phyloP scores from a whole-genome alignment of 2,329 filamentous ascomycete species.

The Ilyonectria robusta region DNA sequence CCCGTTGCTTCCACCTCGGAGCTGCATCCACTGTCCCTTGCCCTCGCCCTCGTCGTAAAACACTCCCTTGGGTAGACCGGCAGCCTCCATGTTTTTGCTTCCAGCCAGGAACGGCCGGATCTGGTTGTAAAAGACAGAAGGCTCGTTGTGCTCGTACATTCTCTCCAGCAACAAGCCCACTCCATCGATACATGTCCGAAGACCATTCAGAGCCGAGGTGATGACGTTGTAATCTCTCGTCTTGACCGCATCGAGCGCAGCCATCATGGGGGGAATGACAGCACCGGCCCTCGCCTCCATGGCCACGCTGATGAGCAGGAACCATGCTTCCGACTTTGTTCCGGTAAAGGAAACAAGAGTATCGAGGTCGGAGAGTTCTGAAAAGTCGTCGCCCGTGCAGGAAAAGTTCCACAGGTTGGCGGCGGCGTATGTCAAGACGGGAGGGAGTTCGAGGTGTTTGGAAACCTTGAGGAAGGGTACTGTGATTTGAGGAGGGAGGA shows the following conservation, averaged over 20 bases:
- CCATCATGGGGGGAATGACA: constrained; percentile 83
- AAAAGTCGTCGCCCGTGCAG: constrained; percentile 67
- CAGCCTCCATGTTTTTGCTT: constrained; percentile 91
- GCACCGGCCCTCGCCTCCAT: constrained; percentile 87
- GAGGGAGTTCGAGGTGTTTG: constrained; percentile 82
- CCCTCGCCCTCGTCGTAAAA: constrained; percentile 84
- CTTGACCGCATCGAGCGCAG: constrained; percentile 79
- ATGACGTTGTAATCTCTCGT: constrained; percentile 73
- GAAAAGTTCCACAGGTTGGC: constrained; percentile 93
- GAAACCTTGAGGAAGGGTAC: constrained; percentile 83
- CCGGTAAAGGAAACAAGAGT: constrained; percentile 89
- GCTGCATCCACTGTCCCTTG: constrained; percentile 78
- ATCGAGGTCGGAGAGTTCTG: constrained; percentile 77
- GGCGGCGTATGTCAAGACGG: constrained; percentile 91
- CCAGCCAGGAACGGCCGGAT: constrained; percentile 92
- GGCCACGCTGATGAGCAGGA: constrained; percentile 89
- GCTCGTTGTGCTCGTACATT: constrained; percentile 93
- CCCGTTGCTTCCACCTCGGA: constrained; percentile 92
- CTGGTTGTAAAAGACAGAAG: constrained; percentile 88
- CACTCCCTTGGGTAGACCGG: constrained; percentile 86
- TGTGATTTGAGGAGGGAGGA: constrained; percentile 81
- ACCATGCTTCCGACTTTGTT: constrained; percentile 93
- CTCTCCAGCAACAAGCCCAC: constrained; percentile 78
- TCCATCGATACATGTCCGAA: constrained; percentile 77
- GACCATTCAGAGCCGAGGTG: constrained; percentile 72